phyloP scores from a whole-genome alignment of 2,329 filamentous ascomycete genomes.

The Dactylonectria macrodidyma region DNA sequence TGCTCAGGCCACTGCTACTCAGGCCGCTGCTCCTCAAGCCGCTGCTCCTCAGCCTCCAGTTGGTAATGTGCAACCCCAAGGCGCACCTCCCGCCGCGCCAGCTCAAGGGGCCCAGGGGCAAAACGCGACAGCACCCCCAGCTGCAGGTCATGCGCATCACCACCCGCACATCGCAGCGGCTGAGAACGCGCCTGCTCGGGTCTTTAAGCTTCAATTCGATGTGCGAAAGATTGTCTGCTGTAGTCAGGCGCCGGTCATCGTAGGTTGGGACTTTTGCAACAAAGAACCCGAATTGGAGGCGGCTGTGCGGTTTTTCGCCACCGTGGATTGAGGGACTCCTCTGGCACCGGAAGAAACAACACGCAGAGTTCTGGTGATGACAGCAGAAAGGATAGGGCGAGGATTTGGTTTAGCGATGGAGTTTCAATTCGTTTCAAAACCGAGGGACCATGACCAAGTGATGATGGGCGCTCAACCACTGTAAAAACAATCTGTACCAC shows the following conservation, averaged over 20 bases:
- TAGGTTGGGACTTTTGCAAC: conserved; percentile 98
- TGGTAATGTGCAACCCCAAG: conserved; percentile 35
- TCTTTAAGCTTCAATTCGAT: conserved; percentile 98
- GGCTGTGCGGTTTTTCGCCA: conserved; percentile 83
- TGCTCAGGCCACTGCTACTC: conserved; percentile 14
- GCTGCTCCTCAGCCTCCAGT: conserved; percentile 32
- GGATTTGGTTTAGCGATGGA: conserved; percentile 31
- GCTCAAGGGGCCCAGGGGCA: conserved; percentile 31
- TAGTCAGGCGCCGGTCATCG: conserved; percentile 90
- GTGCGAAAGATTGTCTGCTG: conserved; percentile 94
- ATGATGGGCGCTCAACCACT: conserved; percentile 25
- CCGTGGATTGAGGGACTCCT: conserved; percentile 59
- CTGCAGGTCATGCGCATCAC: conserved; percentile 40
- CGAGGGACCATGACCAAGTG: conserved; percentile 3
- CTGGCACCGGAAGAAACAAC: background rate
- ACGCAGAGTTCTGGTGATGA: background rate
- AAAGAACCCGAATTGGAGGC: conserved; percentile 85
- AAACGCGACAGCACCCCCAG: conserved; percentile 9
- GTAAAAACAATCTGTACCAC: conserved; percentile 29
- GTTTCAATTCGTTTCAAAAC: conserved; percentile 19
- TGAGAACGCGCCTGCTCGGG: conserved; percentile 70
- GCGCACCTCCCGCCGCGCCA: conserved; percentile 41
- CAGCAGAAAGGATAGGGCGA: background rate
- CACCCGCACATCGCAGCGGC: conserved; percentile 63
- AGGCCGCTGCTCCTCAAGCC: conserved; percentile 9